Evolutionary conservation across 176 grass and related monocot species (phyloP), one percentile per base, ranked within the genome.

Genomic region (Aegilops speltoides): DNA sequence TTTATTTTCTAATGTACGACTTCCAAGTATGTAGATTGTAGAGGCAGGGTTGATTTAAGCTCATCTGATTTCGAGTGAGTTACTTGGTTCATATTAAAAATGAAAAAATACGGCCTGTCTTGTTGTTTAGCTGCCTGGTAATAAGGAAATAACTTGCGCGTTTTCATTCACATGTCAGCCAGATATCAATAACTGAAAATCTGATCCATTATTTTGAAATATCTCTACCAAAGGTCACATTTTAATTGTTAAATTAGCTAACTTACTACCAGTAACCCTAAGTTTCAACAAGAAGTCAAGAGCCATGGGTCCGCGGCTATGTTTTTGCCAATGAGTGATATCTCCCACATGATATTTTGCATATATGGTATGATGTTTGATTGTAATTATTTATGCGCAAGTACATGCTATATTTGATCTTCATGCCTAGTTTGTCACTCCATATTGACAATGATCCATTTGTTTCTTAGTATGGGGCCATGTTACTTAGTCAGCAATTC

Each of bases 401-500:
- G 14, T 68, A 43, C 64, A 37, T 81, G 24, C n/a, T 89, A 76
- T 28, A 76, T 56, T 81, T 89, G 25, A 28, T 62, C 36, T 34
- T 25, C 69, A 38, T 82, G 48, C 15, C 41, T 76, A 68, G 3
- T 65, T 86, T 82, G 22, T 76, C 15, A 82, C 48, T 82, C 54
- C 37, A 37, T 69, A 63, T 70, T 77, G 33, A 82, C 40, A 82
- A 63, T 73, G 16, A 78, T 79, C 12, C 56, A 73, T 71, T 38
- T 46, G 50, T 86, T 77, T 61, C 45, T 57, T 85, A 10, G 24
- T 56, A 76, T 10, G 65, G 46, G 60, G 22, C 4, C 68, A 46
- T 69, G 36, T 33, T 5, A 76, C 50, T 80, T 89, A 66, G 67
- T 85, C 59, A 85, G 33, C 82, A 80, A 66, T 59, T 85, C 59